These are phyloP conservation scores for Penicillium canescens DNA, from an alignment of 495 filamentous ascomycete genomes.

Conservation along the genomic window DNA sequence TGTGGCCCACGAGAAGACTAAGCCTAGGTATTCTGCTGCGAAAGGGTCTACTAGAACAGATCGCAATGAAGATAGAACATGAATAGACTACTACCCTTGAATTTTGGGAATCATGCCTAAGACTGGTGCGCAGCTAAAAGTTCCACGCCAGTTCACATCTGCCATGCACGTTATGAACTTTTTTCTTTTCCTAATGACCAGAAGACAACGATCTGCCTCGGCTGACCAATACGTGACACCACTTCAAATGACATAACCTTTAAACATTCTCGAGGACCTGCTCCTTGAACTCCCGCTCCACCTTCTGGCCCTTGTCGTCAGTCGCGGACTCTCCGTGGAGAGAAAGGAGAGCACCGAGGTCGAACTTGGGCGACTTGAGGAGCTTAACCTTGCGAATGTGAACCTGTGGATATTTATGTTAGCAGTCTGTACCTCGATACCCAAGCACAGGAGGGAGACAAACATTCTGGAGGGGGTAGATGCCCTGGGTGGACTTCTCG, in stretches of 20 bases:
- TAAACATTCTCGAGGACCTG: conserved; percentile 89
- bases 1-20: neutral
- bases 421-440: conserved; percentile 16
- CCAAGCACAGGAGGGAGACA: conserved; percentile 27
- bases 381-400: conserved; percentile 99
- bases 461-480: conserved; percentile 99
- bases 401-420: conserved; percentile 59
- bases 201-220: conserved; percentile 28
- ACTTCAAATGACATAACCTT: conserved; percentile 32
- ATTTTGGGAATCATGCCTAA: conserved; percentile 13
- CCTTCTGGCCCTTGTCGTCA: conserved; percentile 97
- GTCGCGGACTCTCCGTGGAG: conserved; percentile 96
- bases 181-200: conserved; percentile 35
- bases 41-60: neutral
- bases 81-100: conserved; percentile 12
- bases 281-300: conserved; percentile 99
- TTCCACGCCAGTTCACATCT: conserved; percentile 11
- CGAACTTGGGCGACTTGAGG: conserved; percentile 96
- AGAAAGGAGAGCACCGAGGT: conserved; percentile 90
- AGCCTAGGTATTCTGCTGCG: neutral
- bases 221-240: conserved; percentile 30
- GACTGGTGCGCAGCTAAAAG: conserved; percentile 12
- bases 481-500: conserved; percentile 98
- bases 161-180: conserved; percentile 35
- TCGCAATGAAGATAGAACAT: conserved; percentile 1